phyloP scores from a whole-genome alignment of 1,284 basidiomycete species.

The Malassezia sympodialis region DNA sequence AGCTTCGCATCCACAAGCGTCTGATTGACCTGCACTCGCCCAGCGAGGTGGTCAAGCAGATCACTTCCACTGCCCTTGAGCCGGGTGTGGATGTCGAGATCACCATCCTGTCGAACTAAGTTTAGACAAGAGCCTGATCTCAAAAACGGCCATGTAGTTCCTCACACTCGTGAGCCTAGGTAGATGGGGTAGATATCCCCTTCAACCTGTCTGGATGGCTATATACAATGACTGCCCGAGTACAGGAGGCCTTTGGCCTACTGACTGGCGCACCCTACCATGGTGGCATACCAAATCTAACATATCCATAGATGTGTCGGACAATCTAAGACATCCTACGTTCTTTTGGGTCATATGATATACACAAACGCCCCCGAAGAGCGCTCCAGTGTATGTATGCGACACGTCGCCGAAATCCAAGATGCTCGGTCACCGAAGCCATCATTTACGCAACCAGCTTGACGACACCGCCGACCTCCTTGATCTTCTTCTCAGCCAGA shows the following conservation, averaged over 20 bases:
- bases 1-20: constrained; percentile 99
- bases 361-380: constrained; percentile 12
- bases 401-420: not conserved
- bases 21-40: constrained; percentile 98
- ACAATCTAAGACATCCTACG: constrained; percentile 1
- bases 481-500: constrained; percentile 49
- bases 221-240: not conserved
- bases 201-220: not conserved
- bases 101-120: constrained; percentile 64
- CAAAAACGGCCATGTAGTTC: not conserved
- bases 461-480: constrained; percentile 48
- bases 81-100: constrained; percentile 99
- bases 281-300: not conserved
- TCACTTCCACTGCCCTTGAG: constrained; percentile 96
- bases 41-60: constrained; percentile 99
- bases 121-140: not conserved
- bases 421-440: not conserved
- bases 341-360: constrained; percentile 20
- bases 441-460: constrained; percentile 27
- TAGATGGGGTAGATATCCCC: not conserved
- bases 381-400: constrained; percentile 7
- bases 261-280: not conserved
- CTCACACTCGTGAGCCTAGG: not conserved
- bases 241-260: too few relatives aligned
- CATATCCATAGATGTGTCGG: not conserved